Evolutionary conservation across 148 eudicot species (phyloP).

Genomic region (Persicaria maculosa): DNA sequence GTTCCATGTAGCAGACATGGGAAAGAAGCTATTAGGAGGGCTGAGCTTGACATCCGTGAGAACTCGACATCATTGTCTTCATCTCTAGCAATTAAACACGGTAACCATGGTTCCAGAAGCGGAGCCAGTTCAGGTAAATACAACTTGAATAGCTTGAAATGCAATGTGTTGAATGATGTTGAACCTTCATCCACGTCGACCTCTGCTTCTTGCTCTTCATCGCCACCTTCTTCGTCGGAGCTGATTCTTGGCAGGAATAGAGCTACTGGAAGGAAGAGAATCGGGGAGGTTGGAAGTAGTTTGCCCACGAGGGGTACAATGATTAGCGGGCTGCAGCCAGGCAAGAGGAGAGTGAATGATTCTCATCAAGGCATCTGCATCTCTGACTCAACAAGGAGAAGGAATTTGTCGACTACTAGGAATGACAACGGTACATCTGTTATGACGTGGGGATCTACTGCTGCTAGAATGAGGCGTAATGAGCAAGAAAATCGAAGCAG

Average conservation of each 20-base stretch:
- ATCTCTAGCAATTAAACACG: neutral
- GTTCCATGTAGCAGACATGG: conserved; percentile 25
- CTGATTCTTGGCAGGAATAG: neutral
- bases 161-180: conserved; percentile 7
- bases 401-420: neutral
- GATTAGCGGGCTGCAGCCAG: neutral
- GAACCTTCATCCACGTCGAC: neutral
- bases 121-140: neutral
- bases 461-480: neutral
- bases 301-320: neutral
- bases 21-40: neutral
- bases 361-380: conserved; percentile 3
- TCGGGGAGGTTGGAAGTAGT: neutral
- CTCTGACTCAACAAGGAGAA: neutral
- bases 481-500: neutral
- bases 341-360: neutral
- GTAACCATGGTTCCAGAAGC: neutral
- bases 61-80: neutral
- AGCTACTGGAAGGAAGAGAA: neutral
- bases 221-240: conserved; percentile 1
- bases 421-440: neutral
- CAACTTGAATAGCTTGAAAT: neutral
- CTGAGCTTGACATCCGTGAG: neutral
- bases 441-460: neutral
- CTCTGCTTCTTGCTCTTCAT: neutral